Conservation (phyloP, 768 basidiomycete genomes). For the Paxillus rubicundulus region DNA sequence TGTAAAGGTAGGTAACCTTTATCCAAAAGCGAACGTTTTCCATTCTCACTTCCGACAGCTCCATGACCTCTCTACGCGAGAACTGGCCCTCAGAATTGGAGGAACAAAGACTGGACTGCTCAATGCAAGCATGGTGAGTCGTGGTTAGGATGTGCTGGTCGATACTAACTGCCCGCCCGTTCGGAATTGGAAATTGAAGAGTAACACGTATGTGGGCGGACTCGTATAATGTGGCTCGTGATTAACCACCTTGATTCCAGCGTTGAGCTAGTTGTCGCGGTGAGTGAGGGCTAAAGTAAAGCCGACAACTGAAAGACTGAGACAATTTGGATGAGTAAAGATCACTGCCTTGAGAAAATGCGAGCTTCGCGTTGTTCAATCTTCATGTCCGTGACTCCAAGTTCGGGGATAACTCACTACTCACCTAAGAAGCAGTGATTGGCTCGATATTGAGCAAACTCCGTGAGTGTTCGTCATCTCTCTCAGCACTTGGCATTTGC, state of each 20-base stretch:
- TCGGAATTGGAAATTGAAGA: conserved; percentile 37
- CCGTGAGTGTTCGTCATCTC: conserved; percentile 34
- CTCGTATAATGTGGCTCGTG: not conserved
- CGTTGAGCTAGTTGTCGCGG: conserved; percentile 68
- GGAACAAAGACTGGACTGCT: conserved; percentile 75
- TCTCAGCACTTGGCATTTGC: not conserved
- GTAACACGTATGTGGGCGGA: conserved; percentile 55
- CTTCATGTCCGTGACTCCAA: conserved; percentile 52
- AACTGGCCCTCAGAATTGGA: conserved; percentile 73
- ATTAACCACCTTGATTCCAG: conserved; percentile 28
- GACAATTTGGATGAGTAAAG: conserved; percentile 32
- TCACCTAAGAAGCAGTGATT: conserved; percentile 50
- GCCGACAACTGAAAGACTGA: not conserved
- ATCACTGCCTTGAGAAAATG: conserved; percentile 80
- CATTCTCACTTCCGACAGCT: conserved; percentile 41
- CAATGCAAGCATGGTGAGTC: conserved; percentile 73
- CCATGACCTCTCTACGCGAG: conserved; percentile 73
- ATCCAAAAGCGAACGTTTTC: not conserved
- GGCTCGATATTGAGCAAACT: conserved; percentile 83
- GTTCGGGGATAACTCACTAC: not conserved
- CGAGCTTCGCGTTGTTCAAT: conserved; percentile 79
- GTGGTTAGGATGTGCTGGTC: not conserved
- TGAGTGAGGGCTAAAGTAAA: conserved; percentile 34
- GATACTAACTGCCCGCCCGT: conserved; percentile 3
- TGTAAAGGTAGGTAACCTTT: conserved; percentile 60